These are phyloP conservation scores for Colletotrichum kahawae DNA, from an alignment of 2,329 filamentous ascomycete species.

Conservation along the genomic window DNA sequence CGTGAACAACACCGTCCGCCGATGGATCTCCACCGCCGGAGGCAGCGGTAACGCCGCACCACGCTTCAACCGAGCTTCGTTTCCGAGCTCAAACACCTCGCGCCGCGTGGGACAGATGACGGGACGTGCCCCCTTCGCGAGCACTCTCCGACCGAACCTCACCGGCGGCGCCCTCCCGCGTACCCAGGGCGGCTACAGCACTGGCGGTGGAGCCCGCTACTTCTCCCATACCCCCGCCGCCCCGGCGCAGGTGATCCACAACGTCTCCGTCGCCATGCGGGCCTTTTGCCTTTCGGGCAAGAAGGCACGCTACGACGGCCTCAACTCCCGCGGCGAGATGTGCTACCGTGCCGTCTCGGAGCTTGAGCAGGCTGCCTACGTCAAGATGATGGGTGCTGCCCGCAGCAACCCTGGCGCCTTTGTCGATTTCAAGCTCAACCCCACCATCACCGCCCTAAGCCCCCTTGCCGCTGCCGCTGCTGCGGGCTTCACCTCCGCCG, in stretches of 20 bases:
- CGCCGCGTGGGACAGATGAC: conserved; percentile 65
- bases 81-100: conserved; percentile 54
- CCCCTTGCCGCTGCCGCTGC: conserved; percentile 66
- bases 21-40: conserved; percentile 49
- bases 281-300: conserved; percentile 93
- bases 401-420: conserved; percentile 73
- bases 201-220: conserved; percentile 78
- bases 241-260: conserved; percentile 89
- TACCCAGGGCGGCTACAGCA: conserved; percentile 86
- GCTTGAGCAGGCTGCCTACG: conserved; percentile 74
- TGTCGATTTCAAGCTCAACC: conserved; percentile 87
- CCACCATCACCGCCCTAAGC: conserved; percentile 87
- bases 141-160: conserved; percentile 86
- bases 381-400: conserved; percentile 66
- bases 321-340: conserved; percentile 75
- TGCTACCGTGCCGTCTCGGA: conserved; percentile 79
- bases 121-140: conserved; percentile 83
- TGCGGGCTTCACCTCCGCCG: conserved; percentile 49
- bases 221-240: conserved; percentile 88
- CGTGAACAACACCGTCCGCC: conserved; percentile 50
- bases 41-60: conserved; percentile 31
- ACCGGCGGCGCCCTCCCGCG: conserved; percentile 86
- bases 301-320: conserved; percentile 84
- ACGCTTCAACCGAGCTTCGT: conserved; percentile 52
- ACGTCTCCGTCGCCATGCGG: conserved; percentile 91